These are phyloP conservation scores for Fusarium azukiicola DNA, from an alignment of 2,329 filamentous ascomycete species.

Conservation along the genomic window DNA sequence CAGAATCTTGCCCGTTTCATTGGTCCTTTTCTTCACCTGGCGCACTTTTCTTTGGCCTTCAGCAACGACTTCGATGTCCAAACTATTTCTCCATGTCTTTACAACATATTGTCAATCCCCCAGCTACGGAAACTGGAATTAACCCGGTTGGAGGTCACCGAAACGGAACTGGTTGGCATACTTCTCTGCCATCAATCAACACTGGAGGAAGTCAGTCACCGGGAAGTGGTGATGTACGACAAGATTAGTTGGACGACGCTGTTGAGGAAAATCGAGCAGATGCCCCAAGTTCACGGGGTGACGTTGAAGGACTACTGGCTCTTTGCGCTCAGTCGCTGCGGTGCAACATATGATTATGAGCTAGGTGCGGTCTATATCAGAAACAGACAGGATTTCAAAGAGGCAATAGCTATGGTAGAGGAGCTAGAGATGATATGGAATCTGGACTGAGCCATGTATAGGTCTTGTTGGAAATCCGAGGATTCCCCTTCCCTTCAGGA, in stretches of 20 bases:
- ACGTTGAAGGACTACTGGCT: no score
- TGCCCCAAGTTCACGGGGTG: no score
- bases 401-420: no score
- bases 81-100: neutral
- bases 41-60: neutral
- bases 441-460: conserved; percentile 21
- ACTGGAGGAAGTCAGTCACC: neutral
- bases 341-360: no score
- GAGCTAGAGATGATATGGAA: conserved; percentile 21
- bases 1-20: neutral
- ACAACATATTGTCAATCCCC: neutral
- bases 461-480: neutral
- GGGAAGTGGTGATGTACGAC: neutral
- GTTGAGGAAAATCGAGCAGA: no score
- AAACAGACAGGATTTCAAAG: no score
- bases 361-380: no score
- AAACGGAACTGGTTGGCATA: neutral
- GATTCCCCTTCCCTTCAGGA: no score
- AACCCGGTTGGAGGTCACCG: neutral
- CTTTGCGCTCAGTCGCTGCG: no score
- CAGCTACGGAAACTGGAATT: neutral
- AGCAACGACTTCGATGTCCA: neutral
- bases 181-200: neutral
- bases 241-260: neutral
- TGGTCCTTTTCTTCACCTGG: neutral